Percentiles rank a stretch among this genome's conserved stretches.
Conservation (phyloP, 2,329 filamentous ascomycete species). For the Fusarium sp. region DNA sequence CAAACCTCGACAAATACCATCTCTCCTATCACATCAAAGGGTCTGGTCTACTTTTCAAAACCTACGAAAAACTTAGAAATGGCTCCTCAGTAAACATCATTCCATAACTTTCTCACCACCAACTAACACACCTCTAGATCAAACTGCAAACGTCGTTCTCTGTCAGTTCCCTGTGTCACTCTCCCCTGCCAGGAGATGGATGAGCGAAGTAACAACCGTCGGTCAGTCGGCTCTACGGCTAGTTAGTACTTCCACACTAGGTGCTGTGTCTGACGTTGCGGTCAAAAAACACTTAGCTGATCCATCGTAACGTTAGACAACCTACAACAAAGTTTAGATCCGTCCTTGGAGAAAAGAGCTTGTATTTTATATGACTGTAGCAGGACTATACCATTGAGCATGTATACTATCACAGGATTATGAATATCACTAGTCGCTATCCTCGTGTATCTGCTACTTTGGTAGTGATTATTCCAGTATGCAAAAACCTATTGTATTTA, state of each 20-base stretch:
- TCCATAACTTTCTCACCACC: accelerated
- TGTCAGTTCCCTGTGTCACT: neutral
- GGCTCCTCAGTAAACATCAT: slow-evolving; percentile 12
- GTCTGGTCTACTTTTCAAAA: too few relatives aligned
- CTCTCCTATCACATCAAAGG: too few relatives aligned
- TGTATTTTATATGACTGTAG: neutral
- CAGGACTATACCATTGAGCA: neutral
- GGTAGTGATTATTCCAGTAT: too few relatives aligned
- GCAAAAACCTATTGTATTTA: neutral
- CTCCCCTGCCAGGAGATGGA: slow-evolving; percentile 19
- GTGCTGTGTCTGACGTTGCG: slow-evolving; percentile 8
- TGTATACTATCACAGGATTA: neutral
- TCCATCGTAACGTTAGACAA: slow-evolving; percentile 33
- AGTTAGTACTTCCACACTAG: slow-evolving; percentile 14
- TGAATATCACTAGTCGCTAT: neutral
- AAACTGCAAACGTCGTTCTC: slow-evolving; percentile 23
- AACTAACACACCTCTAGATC: neutral
- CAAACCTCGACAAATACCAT: accelerated
- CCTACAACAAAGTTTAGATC: slow-evolving; percentile 19
- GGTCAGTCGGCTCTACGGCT: slow-evolving; percentile 17
- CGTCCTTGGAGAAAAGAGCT: accelerated
- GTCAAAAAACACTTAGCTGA: slow-evolving; percentile 22
- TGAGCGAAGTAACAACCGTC: neutral
- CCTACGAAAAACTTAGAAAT: neutral
- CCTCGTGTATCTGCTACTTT: neutral